Base-by-base conservation (phyloP, 106 monocot species). In the Ottelia alismoides region DNA sequence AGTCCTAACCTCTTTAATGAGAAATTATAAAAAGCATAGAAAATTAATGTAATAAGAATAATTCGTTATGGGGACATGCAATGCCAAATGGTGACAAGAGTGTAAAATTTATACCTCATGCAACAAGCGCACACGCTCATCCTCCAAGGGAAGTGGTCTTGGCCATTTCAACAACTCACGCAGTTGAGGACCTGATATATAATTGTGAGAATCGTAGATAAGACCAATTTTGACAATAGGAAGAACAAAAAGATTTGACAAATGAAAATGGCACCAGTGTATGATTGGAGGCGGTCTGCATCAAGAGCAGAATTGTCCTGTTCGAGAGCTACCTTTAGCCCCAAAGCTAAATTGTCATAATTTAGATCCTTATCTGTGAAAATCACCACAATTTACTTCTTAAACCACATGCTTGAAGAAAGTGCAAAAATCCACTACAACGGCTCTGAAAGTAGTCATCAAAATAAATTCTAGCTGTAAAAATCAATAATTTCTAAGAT, bases 301-400 rank as follows among this genome's bases (percentile, higher is more conserved):
- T 98, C 82, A 56, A 98, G 72, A 14, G 79, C 79, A 56, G 73
- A 64, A 24, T 59, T 71, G 54, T 98, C 89, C 61, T 71, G 58
- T 53, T 74, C 61, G 47, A 98, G 53, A 51, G 96, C 85, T 64
- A 40, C 56, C 69, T 89, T 89, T 20, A 98, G 70, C 25, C 89
- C 89, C 47, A 65, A 52, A 54, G 96, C 96, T 20, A 98, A 72
- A 68, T 85, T 66, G 52, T 98, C 89, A 68, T 98, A 98, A 57
- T 53, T 71, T 53, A 98, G 54, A 28, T 98, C 96, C 60, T 89
- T 68, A 50, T 98, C 88, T 88, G 20, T 18, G n/a, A n/a, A n/a
- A n/a, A n/a, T n/a, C n/a, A n/a, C n/a, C n/a, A n/a, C n/a, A n/a
- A n/a, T n/a, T n/a, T n/a, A n/a, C n/a, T n/a, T n/a, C n/a, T n/a